phyloP scores from a whole-genome alignment of 2,329 filamentous ascomycete genomes.

The Byssochlamys sp. region DNA sequence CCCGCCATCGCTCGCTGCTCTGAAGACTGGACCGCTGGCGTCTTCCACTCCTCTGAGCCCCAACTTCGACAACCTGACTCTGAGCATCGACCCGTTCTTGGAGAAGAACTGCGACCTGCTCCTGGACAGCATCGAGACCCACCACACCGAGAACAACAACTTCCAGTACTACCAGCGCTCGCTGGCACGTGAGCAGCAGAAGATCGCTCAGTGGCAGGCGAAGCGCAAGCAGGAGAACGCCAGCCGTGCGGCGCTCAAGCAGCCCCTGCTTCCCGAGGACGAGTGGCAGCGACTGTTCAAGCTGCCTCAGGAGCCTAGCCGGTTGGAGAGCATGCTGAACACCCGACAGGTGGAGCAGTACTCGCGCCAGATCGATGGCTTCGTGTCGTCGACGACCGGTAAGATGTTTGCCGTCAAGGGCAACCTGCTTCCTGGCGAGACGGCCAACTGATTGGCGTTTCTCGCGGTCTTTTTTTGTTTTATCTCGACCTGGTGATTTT shows the following conservation, averaged over 20 bases:
- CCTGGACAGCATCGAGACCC: slow-evolving; percentile 90
- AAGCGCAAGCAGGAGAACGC: slow-evolving; percentile 97
- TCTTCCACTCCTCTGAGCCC: slow-evolving; percentile 63
- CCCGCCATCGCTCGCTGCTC: slow-evolving; percentile 68
- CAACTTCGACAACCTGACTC: slow-evolving; percentile 79
- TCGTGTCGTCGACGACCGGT: slow-evolving; percentile 78
- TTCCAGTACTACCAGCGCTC: slow-evolving; percentile 95
- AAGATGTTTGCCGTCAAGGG: slow-evolving; percentile 97
- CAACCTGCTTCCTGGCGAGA: slow-evolving; percentile 52
- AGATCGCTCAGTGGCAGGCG: slow-evolving; percentile 91
- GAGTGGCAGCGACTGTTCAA: slow-evolving; percentile 99
- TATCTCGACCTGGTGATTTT: slow-evolving; percentile 14
- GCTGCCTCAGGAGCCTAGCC: slow-evolving; percentile 85
- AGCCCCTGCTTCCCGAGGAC: slow-evolving; percentile 80
- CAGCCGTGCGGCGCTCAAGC: slow-evolving; percentile 73
- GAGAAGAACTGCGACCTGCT: slow-evolving; percentile 97
- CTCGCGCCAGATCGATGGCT: slow-evolving; percentile 90
- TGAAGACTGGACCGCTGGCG: slow-evolving; percentile 54
- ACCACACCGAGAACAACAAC: slow-evolving; percentile 99
- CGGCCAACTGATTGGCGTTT: slow-evolving; percentile 22
- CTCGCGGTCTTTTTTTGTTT: slow-evolving; percentile 13
- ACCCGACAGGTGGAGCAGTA: slow-evolving; percentile 96
- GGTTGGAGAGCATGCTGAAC: slow-evolving; percentile 87
- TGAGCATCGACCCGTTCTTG: slow-evolving; percentile 92
- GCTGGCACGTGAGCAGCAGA: slow-evolving; percentile 83